These are phyloP conservation scores for Lipomyces spencermartinsiae DNA, from an alignment of 805 yeast species.

Conservation along the genomic window DNA sequence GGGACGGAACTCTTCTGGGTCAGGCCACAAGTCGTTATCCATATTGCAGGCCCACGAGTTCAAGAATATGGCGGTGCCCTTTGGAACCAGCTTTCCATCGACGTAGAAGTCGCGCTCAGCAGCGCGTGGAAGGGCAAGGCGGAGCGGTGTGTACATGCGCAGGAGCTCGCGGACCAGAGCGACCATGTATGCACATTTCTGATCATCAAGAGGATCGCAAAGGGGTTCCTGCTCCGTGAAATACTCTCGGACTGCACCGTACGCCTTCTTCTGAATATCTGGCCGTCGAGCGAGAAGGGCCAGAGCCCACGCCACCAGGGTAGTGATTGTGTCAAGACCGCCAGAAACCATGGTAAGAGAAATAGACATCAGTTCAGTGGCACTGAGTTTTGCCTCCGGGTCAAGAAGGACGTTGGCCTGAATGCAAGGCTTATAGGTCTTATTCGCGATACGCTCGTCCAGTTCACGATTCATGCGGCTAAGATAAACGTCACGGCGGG, in stretches of 20 bases:
- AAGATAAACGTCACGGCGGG: constrained; percentile 38
- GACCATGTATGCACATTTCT: constrained; percentile 54
- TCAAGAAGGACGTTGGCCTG: constrained; percentile 40
- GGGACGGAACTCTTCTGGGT: constrained; percentile 45
- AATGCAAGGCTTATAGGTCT: constrained; percentile 39
- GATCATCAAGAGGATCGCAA: constrained; percentile 39
- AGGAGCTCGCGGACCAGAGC: constrained; percentile 69
- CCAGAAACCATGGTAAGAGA: constrained; percentile 78
- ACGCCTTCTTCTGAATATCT: constrained; percentile 54
- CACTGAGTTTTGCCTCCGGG: constrained; percentile 37
- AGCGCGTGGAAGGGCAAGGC: constrained; percentile 66
- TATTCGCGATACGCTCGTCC: constrained; percentile 27
- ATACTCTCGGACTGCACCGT: constrained; percentile 48
- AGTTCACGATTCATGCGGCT: constrained; percentile 30
- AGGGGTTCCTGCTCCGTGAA: constrained; percentile 44
- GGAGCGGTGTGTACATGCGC: constrained; percentile 66
- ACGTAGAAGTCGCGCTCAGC: constrained; percentile 56
- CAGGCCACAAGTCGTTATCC: constrained; percentile 49
- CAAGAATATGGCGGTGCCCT: constrained; percentile 62
- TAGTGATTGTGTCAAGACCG: constrained; percentile 72
- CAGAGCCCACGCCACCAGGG: constrained; percentile 63
- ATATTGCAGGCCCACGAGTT: constrained; percentile 75
- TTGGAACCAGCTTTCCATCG: constrained; percentile 54
- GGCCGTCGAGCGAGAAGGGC: constrained; percentile 60
- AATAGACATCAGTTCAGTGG: constrained; percentile 57